phyloP scores from a whole-genome alignment of 192 early-diverging fungal genomes.

The Chytriomyces sp. region DNA sequence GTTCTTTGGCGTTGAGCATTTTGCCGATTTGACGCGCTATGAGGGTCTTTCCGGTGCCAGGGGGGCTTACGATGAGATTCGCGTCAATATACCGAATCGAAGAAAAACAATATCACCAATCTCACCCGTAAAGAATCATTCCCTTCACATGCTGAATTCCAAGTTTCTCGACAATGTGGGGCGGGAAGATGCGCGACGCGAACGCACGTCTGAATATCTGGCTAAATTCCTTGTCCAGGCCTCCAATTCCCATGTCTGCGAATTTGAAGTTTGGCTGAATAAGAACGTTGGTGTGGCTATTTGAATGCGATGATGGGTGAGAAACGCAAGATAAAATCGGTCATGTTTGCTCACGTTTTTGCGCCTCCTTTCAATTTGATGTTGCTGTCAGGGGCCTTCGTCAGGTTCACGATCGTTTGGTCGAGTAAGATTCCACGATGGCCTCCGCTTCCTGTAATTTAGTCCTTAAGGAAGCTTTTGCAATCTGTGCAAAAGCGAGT shows the following conservation, averaged over 20 bases:
- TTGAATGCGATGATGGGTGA: not conserved
- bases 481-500: not conserved
- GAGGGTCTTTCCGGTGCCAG: slow-evolving; percentile 96
- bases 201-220: slow-evolving; percentile 96
- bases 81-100: slow-evolving; percentile 40
- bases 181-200: slow-evolving; percentile 95
- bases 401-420: slow-evolving; percentile 70
- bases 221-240: slow-evolving; percentile 91
- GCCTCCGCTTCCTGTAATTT: not conserved
- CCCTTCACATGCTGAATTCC: slow-evolving; percentile 99
- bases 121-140: slow-evolving; percentile 55
- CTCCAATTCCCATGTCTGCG: slow-evolving; percentile 97
- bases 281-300: slow-evolving; percentile 53
- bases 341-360: slow-evolving; percentile 45
- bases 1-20: slow-evolving; percentile 94
- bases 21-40: slow-evolving; percentile 99
- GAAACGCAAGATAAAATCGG: not conserved
- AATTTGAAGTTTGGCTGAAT: slow-evolving; percentile 96
- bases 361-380: slow-evolving; percentile 73
- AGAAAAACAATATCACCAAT: not conserved
- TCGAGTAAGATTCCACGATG: slow-evolving; percentile 74
- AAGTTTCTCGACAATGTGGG: slow-evolving; percentile 86
- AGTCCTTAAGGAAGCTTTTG: not conserved
- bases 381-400: slow-evolving; percentile 69
- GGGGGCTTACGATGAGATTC: slow-evolving; percentile 63